phyloP scores from a whole-genome alignment of 148 eudicot species.

The Nepenthes mirabilis region DNA sequence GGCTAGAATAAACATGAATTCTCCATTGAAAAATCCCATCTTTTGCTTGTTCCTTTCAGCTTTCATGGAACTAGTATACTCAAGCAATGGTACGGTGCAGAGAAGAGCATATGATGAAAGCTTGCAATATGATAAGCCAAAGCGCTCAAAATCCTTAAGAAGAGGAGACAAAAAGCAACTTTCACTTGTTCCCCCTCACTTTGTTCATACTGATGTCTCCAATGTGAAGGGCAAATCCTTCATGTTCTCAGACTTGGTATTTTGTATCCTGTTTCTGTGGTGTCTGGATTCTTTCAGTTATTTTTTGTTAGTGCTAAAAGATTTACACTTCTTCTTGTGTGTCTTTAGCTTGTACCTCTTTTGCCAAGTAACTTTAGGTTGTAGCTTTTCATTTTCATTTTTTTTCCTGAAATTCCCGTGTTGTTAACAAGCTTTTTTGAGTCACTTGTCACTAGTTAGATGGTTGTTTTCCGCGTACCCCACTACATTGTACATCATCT shows the following conservation, averaged over 20 bases:
- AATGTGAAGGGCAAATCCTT: constrained; percentile 65
- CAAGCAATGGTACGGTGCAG: constrained; percentile 81
- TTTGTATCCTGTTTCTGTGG: constrained; percentile 39
- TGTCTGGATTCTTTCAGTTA: background rate
- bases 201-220: constrained; percentile 74
- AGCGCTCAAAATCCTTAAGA: constrained; percentile 31
- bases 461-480: too few relatives aligned
- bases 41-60: constrained; percentile 24
- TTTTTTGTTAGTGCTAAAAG: background rate
- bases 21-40: background rate
- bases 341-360: too few relatives aligned
- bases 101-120: constrained; percentile 26
- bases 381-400: too few relatives aligned
- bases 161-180: constrained; percentile 46
- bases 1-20: too few relatives aligned
- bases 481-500: too few relatives aligned
- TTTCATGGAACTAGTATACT: constrained; percentile 67
- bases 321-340: too few relatives aligned
- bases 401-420: too few relatives aligned
- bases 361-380: too few relatives aligned
- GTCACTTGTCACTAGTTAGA: too few relatives aligned
- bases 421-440: too few relatives aligned
- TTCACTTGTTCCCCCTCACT: constrained; percentile 72
- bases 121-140: constrained; percentile 28
- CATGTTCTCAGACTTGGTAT: constrained; percentile 56